A percentile compares a stretch with the other conserved stretches of the same genome.
Conservation (phyloP, 345 rosid species). For the Kandelia obovata region DNA sequence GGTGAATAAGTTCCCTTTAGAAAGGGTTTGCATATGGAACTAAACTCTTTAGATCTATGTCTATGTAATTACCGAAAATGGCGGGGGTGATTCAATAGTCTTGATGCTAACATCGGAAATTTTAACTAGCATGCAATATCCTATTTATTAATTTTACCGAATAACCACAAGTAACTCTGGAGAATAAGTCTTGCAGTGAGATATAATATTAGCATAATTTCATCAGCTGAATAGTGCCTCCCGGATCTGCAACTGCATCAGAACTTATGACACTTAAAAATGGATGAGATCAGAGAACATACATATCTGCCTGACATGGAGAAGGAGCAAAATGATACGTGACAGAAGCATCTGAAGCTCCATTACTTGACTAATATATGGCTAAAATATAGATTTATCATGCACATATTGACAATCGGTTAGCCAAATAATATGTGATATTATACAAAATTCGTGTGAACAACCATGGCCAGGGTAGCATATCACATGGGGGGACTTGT, state of each 20-base stretch:
- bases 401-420: background rate
- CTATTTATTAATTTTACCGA: too few relatives aligned
- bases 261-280: background rate
- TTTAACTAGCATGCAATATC: too few relatives aligned
- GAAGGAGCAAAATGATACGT: background rate
- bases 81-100: too few relatives aligned
- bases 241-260: slow-evolving; percentile 8
- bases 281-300: slow-evolving; percentile 1
- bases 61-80: too few relatives aligned
- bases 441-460: slow-evolving; percentile 2
- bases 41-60: background rate
- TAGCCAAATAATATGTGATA: background rate
- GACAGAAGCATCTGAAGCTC: slow-evolving; percentile 1
- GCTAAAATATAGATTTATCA: background rate
- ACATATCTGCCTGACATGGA: background rate
- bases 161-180: too few relatives aligned
- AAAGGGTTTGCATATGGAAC: too few relatives aligned
- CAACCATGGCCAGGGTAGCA: slow-evolving; percentile 26
- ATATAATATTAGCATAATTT: too few relatives aligned
- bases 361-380: background rate
- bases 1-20: too few relatives aligned
- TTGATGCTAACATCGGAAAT: too few relatives aligned
- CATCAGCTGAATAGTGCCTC: background rate
- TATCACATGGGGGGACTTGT: slow-evolving; percentile 51
- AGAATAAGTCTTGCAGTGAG: too few relatives aligned